These are phyloP conservation scores for Backusella psychrophila DNA, from an alignment of 192 early-diverging fungal genomes.

Conservation along the genomic window DNA sequence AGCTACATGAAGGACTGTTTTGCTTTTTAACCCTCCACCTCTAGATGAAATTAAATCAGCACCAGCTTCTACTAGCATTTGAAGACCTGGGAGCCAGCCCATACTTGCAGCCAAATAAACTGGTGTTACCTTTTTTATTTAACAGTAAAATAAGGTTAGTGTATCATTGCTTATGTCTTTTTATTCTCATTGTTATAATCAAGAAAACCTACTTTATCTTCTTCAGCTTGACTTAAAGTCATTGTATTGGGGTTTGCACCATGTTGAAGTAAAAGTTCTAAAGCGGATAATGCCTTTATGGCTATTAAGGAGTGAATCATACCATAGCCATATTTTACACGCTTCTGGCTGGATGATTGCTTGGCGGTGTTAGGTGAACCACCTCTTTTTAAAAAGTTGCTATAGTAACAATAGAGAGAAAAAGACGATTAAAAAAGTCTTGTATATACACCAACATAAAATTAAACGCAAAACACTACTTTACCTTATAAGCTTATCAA, in stretches of 20 bases:
- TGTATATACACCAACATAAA: background rate
- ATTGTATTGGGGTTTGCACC: conserved; percentile 39
- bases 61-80: conserved; percentile 32
- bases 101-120: conserved; percentile 35
- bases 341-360: conserved; percentile 15
- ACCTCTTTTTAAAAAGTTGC: conserved; percentile 34
- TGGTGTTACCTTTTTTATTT: conserved; percentile 16
- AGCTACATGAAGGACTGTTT: conserved; percentile 33
- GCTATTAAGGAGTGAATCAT: conserved; percentile 35
- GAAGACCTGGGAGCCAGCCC: conserved; percentile 33
- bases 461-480: background rate
- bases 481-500: conserved; percentile 41
- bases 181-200: background rate
- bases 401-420: conserved; percentile 3
- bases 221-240: conserved; percentile 25
- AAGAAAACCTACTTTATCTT: conserved; percentile 21
- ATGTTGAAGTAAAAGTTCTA: conserved; percentile 28
- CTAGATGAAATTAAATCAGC: conserved; percentile 23
- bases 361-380: conserved; percentile 40
- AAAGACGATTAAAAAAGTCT: background rate
- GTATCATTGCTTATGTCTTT: background rate
- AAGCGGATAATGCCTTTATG: conserved; percentile 11
- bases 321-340: conserved; percentile 35
- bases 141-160: background rate
- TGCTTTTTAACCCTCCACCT: conserved; percentile 24